Conservation (phyloP, 805 yeast genomes). For the Naumovozyma baii region DNA sequence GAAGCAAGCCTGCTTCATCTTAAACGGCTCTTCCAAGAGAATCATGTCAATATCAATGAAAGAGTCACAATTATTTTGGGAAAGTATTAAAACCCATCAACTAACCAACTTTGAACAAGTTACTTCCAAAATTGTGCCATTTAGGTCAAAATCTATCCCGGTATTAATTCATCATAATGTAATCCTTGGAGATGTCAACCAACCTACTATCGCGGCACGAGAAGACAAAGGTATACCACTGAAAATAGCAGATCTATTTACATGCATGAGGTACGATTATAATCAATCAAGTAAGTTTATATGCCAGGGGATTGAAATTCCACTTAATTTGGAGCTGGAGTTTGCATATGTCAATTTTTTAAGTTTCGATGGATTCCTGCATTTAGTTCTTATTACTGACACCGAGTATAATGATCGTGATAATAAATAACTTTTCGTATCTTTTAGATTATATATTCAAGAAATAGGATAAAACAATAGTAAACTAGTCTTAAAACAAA, state of each 20-base stretch:
- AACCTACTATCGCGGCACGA: constrained; percentile 17
- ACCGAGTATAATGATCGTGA: not conserved
- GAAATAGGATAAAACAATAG: not conserved
- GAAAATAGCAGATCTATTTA: not conserved
- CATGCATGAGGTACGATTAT: not conserved
- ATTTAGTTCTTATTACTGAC: constrained; percentile 18
- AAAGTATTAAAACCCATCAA: constrained; percentile 32
- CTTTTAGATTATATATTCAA: not conserved
- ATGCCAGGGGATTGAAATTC: constrained; percentile 47
- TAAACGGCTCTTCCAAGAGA: constrained; percentile 68
- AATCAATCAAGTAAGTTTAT: constrained; percentile 31
- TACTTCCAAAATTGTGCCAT: constrained; percentile 14
- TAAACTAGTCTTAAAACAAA: not conserved
- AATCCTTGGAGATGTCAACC: constrained; percentile 24
- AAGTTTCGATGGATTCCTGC: constrained; percentile 59
- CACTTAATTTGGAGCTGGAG: constrained; percentile 35
- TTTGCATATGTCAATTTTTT: constrained; percentile 38
- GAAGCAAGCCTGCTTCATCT: constrained; percentile 70
- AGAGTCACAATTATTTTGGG: constrained; percentile 52
- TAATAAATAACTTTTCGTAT: not conserved
- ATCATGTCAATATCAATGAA: constrained; percentile 68
- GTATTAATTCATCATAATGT: constrained; percentile 24
- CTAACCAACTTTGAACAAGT: constrained; percentile 14
- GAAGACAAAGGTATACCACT: constrained; percentile 3
- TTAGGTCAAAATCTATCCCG: constrained; percentile 12